Conservation (phyloP, 2,329 filamentous ascomycete species). For the Penicillium sp. region DNA sequence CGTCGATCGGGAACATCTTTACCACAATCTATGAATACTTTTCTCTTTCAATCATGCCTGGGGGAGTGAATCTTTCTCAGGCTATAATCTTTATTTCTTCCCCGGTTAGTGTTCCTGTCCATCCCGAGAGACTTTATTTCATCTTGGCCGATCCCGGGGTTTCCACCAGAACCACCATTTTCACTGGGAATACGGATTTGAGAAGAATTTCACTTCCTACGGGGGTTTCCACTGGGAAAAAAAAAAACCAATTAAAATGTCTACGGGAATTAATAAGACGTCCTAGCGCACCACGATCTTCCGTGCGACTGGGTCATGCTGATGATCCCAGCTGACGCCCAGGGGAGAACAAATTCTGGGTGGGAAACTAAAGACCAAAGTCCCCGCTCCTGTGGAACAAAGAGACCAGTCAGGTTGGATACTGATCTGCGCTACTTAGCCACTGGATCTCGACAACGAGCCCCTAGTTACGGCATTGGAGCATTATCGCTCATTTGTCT, state of each 20-base stretch:
- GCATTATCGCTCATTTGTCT: neutral
- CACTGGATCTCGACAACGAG: neutral
- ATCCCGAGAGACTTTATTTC: conserved; percentile 7
- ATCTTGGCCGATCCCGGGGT: conserved; percentile 17
- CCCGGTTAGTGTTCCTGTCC: conserved; percentile 5
- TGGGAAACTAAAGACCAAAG: neutral
- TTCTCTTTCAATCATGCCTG: neutral
- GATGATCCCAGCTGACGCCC: conserved; percentile 3
- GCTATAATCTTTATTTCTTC: neutral
- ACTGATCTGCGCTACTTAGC: neutral
- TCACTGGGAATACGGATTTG: neutral
- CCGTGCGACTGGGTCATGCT: conserved; percentile 5
- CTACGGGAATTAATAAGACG: neutral
- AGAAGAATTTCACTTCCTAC: neutral
- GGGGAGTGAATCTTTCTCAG: too few relatives aligned
- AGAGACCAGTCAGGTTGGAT: neutral
- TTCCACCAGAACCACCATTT: neutral
- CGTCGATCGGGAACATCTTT: neutral
- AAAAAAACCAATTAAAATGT: neutral
- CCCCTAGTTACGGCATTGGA: neutral
- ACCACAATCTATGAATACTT: neutral
- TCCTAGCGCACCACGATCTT: neutral
- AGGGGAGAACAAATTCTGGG: neutral
- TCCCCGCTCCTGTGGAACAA: neutral
- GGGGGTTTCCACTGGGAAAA: neutral